phyloP scores from a whole-genome alignment of 208 protist species.

The Acanthamoeba royreba region DNA sequence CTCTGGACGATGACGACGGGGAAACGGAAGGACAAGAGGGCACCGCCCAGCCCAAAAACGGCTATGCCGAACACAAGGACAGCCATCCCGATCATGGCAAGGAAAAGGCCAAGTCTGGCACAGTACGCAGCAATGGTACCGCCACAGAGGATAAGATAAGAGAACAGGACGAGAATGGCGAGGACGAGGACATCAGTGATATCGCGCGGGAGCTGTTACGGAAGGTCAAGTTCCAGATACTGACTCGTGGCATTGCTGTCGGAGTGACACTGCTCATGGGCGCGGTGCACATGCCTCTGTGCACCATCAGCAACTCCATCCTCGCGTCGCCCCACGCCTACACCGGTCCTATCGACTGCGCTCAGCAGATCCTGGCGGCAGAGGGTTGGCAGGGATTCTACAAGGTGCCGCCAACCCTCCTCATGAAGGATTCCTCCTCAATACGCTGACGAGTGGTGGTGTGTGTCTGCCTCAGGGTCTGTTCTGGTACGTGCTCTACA shows the following conservation, averaged over 20 bases:
- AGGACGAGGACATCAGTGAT: not conserved
- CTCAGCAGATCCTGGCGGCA: not conserved
- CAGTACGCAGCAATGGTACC: too few species aligned
- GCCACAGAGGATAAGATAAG: too few species aligned
- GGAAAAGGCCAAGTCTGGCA: too few species aligned
- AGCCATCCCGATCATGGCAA: not conserved
- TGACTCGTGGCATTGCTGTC: not conserved
- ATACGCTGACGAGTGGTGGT: too few species aligned
- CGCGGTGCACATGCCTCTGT: not conserved
- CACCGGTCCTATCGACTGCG: not conserved
- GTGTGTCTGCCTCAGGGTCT: not conserved
- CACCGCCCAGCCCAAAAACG: not conserved
- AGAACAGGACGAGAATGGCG: not conserved
- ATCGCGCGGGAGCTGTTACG: not conserved
- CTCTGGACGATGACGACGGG: not conserved
- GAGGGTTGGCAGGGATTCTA: constrained; percentile 2
- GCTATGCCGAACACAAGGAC: not conserved
- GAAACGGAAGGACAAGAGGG: not conserved
- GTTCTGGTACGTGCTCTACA: not conserved
- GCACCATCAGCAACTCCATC: not conserved
- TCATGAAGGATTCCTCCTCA: not conserved
- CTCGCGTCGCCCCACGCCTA: not conserved
- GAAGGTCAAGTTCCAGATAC: not conserved
- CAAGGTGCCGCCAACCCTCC: not conserved
- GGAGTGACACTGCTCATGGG: not conserved